A percentile compares a stretch with the other conserved stretches of the same genome.
phyloP scores from a whole-genome alignment of 768 basidiomycete species.

The Rhizopogon vulgaris region DNA sequence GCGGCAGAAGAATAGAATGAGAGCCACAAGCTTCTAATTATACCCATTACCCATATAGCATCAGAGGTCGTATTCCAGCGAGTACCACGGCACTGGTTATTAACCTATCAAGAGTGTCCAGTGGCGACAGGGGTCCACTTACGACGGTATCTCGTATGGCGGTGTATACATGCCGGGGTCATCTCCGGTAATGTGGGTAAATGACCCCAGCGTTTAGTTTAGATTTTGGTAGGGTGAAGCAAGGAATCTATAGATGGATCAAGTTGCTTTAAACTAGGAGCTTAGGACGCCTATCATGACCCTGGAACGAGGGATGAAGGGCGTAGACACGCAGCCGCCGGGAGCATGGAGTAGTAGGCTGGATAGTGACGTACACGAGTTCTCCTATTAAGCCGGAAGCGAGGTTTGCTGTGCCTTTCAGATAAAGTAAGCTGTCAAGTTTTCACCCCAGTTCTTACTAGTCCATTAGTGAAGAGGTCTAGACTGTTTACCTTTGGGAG shows the following conservation, averaged over 20 bases:
- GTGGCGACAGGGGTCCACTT: neutral
- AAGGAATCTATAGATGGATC: neutral
- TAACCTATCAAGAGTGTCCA: neutral
- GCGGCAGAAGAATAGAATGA: neutral
- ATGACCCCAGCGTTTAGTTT: neutral
- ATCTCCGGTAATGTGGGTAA: neutral
- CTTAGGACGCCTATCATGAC: neutral
- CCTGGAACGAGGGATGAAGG: neutral
- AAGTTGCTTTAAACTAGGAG: neutral
- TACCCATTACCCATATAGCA: neutral
- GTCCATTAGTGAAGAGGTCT: neutral
- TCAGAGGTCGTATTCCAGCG: neutral
- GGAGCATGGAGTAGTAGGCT: neutral
- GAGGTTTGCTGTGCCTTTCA: neutral
- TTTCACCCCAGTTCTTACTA: neutral
- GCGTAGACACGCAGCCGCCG: neutral
- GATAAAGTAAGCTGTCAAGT: too few species aligned
- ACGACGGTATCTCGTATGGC: neutral
- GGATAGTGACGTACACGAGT: neutral
- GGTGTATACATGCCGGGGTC: neutral
- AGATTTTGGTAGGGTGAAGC: neutral
- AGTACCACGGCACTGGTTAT: neutral
- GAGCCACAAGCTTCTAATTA: neutral
- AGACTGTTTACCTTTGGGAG: neutral
- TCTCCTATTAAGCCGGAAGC: constrained; percentile 1